phyloP scores from a whole-genome alignment of 345 rosid genomes.

The Iberis pinnata region DNA sequence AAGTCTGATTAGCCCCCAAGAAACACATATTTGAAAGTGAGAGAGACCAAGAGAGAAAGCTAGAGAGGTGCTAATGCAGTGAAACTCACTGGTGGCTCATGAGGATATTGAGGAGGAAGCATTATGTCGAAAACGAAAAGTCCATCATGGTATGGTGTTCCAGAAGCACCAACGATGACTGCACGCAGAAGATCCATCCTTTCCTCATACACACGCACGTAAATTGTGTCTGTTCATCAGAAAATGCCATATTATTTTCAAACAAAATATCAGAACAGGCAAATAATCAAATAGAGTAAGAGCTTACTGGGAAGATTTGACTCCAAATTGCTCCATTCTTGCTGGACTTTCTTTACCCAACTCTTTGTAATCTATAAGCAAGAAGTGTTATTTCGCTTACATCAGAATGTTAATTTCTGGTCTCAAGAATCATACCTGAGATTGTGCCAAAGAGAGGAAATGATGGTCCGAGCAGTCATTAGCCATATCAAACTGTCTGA shows the following conservation, averaged over 20 bases:
- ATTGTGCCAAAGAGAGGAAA: constrained; percentile 42
- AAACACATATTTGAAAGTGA: constrained; percentile 4
- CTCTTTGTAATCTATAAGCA: constrained; percentile 47
- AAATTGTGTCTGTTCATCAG: constrained; percentile 59
- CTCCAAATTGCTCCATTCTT: constrained; percentile 80
- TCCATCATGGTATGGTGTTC: constrained; percentile 90
- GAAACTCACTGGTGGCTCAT: constrained; percentile 79
- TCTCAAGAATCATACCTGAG: constrained; percentile 55
- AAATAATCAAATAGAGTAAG: no score
- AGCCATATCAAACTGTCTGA: constrained; percentile 71
- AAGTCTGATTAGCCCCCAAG: constrained; percentile 10
- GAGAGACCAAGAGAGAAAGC: constrained; percentile 1
- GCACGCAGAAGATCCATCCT: constrained; percentile 85
- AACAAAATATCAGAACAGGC: no score
- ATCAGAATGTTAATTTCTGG: constrained; percentile 4
- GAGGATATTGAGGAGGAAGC: constrained; percentile 79
- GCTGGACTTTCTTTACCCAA: constrained; percentile 85
- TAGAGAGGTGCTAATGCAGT: not conserved
- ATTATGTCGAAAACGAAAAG: constrained; percentile 86
- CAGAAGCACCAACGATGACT: constrained; percentile 73
- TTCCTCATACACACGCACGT: constrained; percentile 70
- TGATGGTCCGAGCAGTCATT: constrained; percentile 71
- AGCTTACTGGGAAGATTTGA: constrained; percentile 68
- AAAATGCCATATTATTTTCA: no score
- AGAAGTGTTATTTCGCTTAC: constrained; percentile 2